Percentiles rank a stretch among this genome's conserved stretches.
Evolutionary conservation across 2,329 filamentous ascomycete genomes (phyloP).

Genomic region (Eutypa lata): DNA sequence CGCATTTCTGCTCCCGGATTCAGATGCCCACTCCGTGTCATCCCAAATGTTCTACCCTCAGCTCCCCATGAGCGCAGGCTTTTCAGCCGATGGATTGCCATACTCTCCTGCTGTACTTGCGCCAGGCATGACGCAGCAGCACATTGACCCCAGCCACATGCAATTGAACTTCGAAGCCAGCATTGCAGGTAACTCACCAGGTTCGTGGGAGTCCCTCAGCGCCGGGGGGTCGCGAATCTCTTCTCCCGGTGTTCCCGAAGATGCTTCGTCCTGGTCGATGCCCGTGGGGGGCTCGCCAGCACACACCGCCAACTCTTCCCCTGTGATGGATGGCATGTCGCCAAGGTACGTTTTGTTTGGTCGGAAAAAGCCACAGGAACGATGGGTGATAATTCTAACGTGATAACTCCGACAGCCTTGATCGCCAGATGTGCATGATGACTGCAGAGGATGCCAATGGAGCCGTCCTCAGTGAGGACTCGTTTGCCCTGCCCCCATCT

Average conservation of each 20-base stretch:
- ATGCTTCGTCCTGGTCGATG: slow-evolving; percentile 46
- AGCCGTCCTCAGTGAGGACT: slow-evolving; percentile 33
- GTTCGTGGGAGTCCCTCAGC: slow-evolving; percentile 50
- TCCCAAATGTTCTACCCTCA: slow-evolving; percentile 50
- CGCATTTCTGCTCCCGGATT: slow-evolving; percentile 49
- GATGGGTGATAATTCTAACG: slow-evolving; percentile 27
- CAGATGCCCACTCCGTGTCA: slow-evolving; percentile 43
- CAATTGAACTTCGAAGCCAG: slow-evolving; percentile 50
- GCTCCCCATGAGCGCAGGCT: slow-evolving; percentile 42
- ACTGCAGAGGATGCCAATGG: slow-evolving; percentile 35
- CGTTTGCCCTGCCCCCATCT: slow-evolving; percentile 36
- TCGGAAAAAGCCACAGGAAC: slow-evolving; percentile 2
- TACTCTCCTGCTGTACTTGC: slow-evolving; percentile 40
- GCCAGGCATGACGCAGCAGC: slow-evolving; percentile 45
- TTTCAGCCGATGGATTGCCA: slow-evolving; percentile 40
- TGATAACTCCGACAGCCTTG: slow-evolving; percentile 30
- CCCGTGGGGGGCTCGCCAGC: slow-evolving; percentile 39
- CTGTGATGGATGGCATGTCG: slow-evolving; percentile 47
- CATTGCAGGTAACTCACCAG: slow-evolving; percentile 48
- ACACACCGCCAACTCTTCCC: slow-evolving; percentile 47
- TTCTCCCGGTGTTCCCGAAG: slow-evolving; percentile 47
- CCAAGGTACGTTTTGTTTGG: slow-evolving; percentile 46
- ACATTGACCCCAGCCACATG: slow-evolving; percentile 56
- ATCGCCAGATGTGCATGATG: slow-evolving; percentile 37
- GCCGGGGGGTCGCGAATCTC: slow-evolving; percentile 50